phyloP scores from a whole-genome alignment of 768 basidiomycete species.

The Suillus decipiens region DNA sequence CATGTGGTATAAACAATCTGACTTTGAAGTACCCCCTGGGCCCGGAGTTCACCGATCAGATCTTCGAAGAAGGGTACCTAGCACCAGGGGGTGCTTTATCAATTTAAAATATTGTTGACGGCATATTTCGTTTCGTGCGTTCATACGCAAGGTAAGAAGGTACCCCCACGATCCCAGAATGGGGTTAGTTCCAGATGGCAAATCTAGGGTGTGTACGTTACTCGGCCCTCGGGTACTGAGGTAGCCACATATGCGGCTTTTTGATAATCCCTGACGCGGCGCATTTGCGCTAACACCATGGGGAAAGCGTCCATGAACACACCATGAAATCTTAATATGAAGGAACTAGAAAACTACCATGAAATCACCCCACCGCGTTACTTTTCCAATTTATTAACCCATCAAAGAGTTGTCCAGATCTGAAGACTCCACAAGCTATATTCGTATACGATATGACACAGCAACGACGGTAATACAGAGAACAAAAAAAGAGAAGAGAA shows the following conservation, averaged over 20 bases:
- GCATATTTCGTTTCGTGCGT: neutral
- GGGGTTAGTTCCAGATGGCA: neutral
- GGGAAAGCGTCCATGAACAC: slow-evolving; percentile 1
- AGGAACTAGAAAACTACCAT: neutral
- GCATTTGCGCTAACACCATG: neutral
- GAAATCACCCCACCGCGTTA: neutral
- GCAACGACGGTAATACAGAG: slow-evolving; percentile 10
- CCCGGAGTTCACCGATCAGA: neutral
- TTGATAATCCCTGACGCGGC: neutral
- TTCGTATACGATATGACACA: slow-evolving; percentile 26
- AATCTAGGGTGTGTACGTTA: neutral
- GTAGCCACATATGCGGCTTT: neutral
- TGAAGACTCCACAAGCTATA: slow-evolving; percentile 13
- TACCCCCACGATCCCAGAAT: neutral
- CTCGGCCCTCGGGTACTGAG: neutral
- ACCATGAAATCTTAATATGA: neutral
- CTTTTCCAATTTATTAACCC: neutral
- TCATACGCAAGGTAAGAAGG: neutral
- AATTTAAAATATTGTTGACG: neutral
- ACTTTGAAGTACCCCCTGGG: neutral
- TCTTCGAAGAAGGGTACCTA: neutral
- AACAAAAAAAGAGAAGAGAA: slow-evolving; percentile 5
- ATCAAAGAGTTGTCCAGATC: neutral
- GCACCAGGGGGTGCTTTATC: neutral
- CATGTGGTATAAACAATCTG: neutral